phyloP scores from a whole-genome alignment of 106 monocot species.

The Acorus calamus region DNA sequence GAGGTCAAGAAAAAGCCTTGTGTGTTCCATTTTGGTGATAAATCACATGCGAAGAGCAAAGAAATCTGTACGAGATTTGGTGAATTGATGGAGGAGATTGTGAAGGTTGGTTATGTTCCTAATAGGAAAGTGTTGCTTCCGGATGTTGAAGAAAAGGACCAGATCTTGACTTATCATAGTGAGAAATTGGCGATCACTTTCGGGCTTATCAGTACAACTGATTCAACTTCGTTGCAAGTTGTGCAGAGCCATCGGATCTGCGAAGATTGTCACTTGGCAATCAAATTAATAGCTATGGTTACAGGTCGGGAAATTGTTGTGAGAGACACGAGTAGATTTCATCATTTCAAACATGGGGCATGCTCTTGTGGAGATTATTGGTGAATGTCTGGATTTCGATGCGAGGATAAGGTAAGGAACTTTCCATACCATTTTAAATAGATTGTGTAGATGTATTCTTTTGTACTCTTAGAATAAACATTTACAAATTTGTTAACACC shows the following conservation, averaged over 20 bases:
- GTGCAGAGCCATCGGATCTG: slow-evolving; percentile 72
- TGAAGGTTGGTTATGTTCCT: slow-evolving; percentile 39
- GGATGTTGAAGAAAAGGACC: slow-evolving; percentile 48
- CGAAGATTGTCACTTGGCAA: slow-evolving; percentile 49
- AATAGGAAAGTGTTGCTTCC: slow-evolving; percentile 42
- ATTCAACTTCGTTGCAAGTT: slow-evolving; percentile 42
- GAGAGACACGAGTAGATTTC: slow-evolving; percentile 80
- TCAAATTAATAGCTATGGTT: slow-evolving; percentile 48
- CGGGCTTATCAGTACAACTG: slow-evolving; percentile 64
- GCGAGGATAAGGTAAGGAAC: too few species aligned
- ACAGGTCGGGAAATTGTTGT: slow-evolving; percentile 65
- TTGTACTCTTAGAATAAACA: too few species aligned
- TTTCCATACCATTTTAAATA: too few species aligned
- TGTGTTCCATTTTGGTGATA: slow-evolving; percentile 61
- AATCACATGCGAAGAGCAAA: slow-evolving; percentile 40
- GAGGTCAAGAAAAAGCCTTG: slow-evolving; percentile 63
- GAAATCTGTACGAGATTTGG: slow-evolving; percentile 59
- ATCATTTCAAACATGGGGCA: slow-evolving; percentile 68
- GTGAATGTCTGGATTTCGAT: slow-evolving; percentile 13
- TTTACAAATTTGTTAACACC: too few species aligned
- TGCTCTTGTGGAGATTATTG: slow-evolving; percentile 71
- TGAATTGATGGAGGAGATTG: slow-evolving; percentile 46
- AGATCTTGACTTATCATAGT: slow-evolving; percentile 35
- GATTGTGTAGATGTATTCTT: too few species aligned
- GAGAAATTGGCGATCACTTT: slow-evolving; percentile 77